These are phyloP conservation scores for Inga laurina DNA, from an alignment of 306 rosid species.

Conservation along the genomic window DNA sequence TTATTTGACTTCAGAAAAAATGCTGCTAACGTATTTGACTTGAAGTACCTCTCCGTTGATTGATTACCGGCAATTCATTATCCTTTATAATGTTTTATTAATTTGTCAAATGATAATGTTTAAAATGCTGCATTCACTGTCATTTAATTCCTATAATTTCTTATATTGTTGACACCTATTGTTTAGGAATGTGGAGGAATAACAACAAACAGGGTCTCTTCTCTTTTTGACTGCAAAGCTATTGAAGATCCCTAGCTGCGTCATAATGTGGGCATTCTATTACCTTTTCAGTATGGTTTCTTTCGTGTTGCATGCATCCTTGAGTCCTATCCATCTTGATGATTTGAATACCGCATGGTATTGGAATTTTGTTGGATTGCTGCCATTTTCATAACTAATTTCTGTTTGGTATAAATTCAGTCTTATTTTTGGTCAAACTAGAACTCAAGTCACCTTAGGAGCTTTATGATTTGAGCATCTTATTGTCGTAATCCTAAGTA, in stretches of 20 bases:
- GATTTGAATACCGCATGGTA: background rate
- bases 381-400: conserved; percentile 19
- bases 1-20: background rate
- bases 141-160: conserved; percentile 9
- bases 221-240: conserved; percentile 70
- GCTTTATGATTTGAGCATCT: conserved; percentile 25
- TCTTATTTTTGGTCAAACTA: background rate
- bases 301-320: background rate
- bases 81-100: background rate
- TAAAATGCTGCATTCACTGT: conserved; percentile 3
- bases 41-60: background rate
- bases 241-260: conserved; percentile 81
- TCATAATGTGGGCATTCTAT: conserved; percentile 69
- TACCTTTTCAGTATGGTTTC: background rate
- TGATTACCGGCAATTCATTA: conserved; percentile 20
- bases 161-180: conserved; percentile 27
- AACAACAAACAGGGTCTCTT: conserved; percentile 65
- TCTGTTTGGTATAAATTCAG: conserved; percentile 10
- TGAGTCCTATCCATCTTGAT: conserved; percentile 2
- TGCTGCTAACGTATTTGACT: background rate
- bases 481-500: background rate
- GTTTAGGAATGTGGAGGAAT: conserved; percentile 77
- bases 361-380: conserved; percentile 7
- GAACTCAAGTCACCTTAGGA: background rate
- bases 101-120: conserved; percentile 12